Percentiles rank a stretch among this genome's conserved stretches.
phyloP scores from a whole-genome alignment of 2,329 filamentous ascomycete genomes.

The Hymenoscyphus linearis region DNA sequence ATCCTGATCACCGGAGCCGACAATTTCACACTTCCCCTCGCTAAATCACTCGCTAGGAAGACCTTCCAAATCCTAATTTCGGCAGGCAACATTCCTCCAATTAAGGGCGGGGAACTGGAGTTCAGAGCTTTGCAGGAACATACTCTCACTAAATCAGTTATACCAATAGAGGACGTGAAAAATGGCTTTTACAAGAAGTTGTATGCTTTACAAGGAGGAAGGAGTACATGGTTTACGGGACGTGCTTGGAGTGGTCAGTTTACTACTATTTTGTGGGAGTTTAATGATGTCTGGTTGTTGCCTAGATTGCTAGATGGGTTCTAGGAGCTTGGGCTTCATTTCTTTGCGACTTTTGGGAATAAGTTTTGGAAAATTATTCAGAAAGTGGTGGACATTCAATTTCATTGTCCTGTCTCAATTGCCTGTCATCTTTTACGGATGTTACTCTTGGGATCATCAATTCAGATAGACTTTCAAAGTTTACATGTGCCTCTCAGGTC shows the following conservation, averaged over 20 bases:
- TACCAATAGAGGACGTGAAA: neutral
- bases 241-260: neutral
- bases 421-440: no score
- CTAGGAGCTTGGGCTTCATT: neutral
- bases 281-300: neutral
- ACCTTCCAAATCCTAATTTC: neutral
- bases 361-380: no score
- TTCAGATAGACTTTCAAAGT: no score
- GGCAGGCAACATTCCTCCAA: neutral
- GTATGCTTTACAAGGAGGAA: neutral
- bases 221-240: neutral
- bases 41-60: neutral
- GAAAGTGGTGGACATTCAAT: no score
- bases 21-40: neutral
- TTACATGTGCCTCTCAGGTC: no score
- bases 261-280: neutral
- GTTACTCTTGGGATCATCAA: no score
- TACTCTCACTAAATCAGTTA: neutral
- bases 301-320: neutral
- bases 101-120: neutral
- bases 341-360: no score
- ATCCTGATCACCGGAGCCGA: constrained; percentile 5
- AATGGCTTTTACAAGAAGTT: constrained; percentile 3
- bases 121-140: neutral
- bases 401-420: no score